phyloP scores from a whole-genome alignment of 2,329 filamentous ascomycete genomes.

The Bipolaris bicolor region DNA sequence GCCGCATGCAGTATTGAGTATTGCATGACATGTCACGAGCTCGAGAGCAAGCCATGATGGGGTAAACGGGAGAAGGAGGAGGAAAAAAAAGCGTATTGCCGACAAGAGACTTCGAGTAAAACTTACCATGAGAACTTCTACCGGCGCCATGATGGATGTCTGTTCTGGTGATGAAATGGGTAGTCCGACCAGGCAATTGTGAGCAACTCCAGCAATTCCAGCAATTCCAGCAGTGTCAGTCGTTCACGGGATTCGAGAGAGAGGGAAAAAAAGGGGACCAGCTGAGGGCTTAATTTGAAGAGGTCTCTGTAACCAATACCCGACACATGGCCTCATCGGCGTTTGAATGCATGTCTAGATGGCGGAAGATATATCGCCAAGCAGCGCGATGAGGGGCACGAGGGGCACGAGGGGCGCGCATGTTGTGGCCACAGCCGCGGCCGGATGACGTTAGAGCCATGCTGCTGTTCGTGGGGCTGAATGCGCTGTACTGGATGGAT shows the following conservation, averaged over 20 bases:
- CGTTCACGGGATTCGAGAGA: neutral
- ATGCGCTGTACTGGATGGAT: neutral
- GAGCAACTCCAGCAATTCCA: neutral
- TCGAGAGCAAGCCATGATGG: constrained; percentile 8
- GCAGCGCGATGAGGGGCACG: constrained; percentile 36
- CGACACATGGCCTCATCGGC: constrained; percentile 27
- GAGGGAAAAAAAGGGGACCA: constrained; percentile 1
- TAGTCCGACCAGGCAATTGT: constrained; percentile 9
- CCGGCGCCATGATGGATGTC: constrained; percentile 52
- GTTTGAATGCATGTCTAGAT: constrained; percentile 25
- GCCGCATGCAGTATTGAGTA: constrained; percentile 9
- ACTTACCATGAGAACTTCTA: constrained; percentile 57
- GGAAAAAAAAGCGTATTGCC: neutral
- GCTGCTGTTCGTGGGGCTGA: constrained; percentile 8
- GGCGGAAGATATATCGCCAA: constrained; percentile 36
- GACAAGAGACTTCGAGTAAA: constrained; percentile 19
- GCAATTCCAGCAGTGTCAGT: constrained; percentile 5
- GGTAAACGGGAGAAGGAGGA: neutral
- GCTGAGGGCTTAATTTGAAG: constrained; percentile 13
- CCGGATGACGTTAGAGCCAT: constrained; percentile 26
- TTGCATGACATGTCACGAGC: constrained; percentile 10
- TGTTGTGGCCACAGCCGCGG: constrained; percentile 41
- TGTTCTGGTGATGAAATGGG: neutral
- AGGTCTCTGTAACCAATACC: constrained; percentile 12
- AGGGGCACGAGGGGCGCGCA: constrained; percentile 17